A percentile compares a stretch with the other conserved stretches of the same genome.
phyloP scores from a whole-genome alignment of 805 yeast species.

The Lachancea dasiensis region DNA sequence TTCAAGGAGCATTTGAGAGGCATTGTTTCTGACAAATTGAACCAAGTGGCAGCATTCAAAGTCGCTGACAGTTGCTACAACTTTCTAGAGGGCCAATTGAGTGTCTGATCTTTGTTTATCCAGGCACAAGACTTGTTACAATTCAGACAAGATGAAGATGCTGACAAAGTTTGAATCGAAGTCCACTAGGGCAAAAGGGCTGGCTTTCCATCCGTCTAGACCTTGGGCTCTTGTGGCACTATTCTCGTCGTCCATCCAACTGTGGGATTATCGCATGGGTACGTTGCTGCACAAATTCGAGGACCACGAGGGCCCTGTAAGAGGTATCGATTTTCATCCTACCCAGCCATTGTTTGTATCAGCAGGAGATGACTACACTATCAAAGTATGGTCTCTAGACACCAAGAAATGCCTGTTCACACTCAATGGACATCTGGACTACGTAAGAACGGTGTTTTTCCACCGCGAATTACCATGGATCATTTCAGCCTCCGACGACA shows the following conservation, averaged over 20 bases:
- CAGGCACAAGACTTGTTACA: background rate
- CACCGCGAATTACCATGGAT: conserved; percentile 98
- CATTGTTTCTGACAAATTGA: background rate
- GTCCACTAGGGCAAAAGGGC: conserved; percentile 95
- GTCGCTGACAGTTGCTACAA: no score
- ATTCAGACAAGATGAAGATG: conserved; percentile 64
- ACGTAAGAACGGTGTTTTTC: conserved; percentile 88
- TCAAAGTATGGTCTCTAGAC: conserved; percentile 93
- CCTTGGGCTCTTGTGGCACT: conserved; percentile 96
- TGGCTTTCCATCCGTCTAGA: conserved; percentile 88
- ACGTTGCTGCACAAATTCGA: conserved; percentile 92
- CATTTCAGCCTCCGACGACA: conserved; percentile 93
- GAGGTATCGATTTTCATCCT: conserved; percentile 94
- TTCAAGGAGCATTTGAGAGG: background rate
- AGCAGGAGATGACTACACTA: conserved; percentile 94
- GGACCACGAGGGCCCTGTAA: conserved; percentile 97
- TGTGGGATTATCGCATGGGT: conserved; percentile 99
- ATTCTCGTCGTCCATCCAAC: conserved; percentile 96
- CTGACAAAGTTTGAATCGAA: conserved; percentile 90
- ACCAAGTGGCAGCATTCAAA: no score
- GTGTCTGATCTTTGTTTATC: background rate
- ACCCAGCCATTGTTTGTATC: conserved; percentile 96
- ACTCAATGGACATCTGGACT: conserved; percentile 89
- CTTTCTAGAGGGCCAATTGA: conserved; percentile 1
- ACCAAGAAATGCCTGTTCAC: conserved; percentile 90